Conservation (phyloP, 768 basidiomycete species). For the Lactarius pseudohatsudake region DNA sequence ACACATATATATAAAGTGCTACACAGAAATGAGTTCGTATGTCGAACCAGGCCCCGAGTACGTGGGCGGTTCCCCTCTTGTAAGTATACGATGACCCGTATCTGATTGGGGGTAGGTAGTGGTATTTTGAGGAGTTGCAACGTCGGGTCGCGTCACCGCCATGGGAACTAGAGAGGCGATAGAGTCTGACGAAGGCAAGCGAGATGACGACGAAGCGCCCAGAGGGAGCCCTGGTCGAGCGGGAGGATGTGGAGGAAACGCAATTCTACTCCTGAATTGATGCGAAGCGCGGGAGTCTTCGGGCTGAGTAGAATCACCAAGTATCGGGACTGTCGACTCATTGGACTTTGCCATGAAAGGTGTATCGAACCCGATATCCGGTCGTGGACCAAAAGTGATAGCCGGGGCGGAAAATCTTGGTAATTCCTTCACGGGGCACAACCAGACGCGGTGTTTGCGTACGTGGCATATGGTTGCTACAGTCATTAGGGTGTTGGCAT, state of each 20-base stretch:
- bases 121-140: background rate
- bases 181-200: slow-evolving; percentile 3
- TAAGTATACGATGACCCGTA: slow-evolving; percentile 1
- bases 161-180: slow-evolving; percentile 7
- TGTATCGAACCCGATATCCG: slow-evolving; percentile 3
- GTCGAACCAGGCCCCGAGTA: slow-evolving; percentile 12
- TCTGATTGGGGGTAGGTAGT: background rate
- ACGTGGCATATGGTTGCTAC: slow-evolving; percentile 27
- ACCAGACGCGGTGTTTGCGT: slow-evolving; percentile 18
- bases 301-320: background rate
- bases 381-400: slow-evolving; percentile 12
- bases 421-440: slow-evolving; percentile 14
- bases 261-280: slow-evolving; percentile 19
- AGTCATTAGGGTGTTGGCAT: slow-evolving; percentile 25
- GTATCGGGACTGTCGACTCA: slow-evolving; percentile 6
- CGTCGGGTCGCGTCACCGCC: background rate
- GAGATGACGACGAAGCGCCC: background rate
- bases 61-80: slow-evolving; percentile 19
- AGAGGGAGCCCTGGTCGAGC: background rate
- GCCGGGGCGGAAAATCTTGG: slow-evolving; percentile 21
- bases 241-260: background rate
- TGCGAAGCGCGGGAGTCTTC: background rate
- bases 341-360: slow-evolving; percentile 1
- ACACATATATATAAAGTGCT: slow-evolving; percentile 5
- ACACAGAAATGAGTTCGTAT: background rate